phyloP scores from a whole-genome alignment of 768 basidiomycete genomes.

The Termitomyces sp. region DNA sequence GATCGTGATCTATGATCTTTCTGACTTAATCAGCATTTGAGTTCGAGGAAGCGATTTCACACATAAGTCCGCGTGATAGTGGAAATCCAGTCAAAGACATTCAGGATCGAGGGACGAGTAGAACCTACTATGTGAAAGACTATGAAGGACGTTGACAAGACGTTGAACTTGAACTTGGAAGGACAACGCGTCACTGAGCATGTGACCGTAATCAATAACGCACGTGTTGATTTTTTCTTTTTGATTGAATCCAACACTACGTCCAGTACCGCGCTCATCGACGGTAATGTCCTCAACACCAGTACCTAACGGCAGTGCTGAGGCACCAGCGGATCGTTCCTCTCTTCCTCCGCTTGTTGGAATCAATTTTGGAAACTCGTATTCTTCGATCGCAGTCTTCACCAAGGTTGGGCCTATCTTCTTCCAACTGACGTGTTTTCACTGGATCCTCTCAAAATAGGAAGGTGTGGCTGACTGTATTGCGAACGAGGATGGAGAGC shows the following conservation, averaged over 20 bases:
- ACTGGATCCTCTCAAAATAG: slow-evolving; percentile 31
- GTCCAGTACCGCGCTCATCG: slow-evolving; percentile 6
- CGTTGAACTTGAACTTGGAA: too few relatives aligned
- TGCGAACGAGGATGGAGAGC: slow-evolving; percentile 97
- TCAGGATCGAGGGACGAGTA: too few relatives aligned
- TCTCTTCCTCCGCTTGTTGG: slow-evolving; percentile 71
- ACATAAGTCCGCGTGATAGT: too few relatives aligned
- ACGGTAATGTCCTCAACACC: slow-evolving; percentile 8
- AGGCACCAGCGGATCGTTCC: slow-evolving; percentile 31
- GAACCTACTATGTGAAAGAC: too few relatives aligned
- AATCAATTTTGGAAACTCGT: slow-evolving; percentile 95
- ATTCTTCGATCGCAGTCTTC: slow-evolving; percentile 92
- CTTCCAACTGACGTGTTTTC: background rate
- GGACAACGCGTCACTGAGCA: background rate
- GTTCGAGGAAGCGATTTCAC: too few relatives aligned
- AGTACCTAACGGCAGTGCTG: slow-evolving; percentile 51
- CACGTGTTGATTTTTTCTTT: slow-evolving; percentile 12
- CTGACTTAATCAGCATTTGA: too few relatives aligned
- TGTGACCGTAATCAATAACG: background rate
- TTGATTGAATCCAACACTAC: slow-evolving; percentile 16
- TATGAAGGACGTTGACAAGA: too few relatives aligned
- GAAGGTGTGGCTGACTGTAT: slow-evolving; percentile 93
- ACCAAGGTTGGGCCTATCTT: slow-evolving; percentile 65
- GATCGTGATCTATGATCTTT: too few relatives aligned
- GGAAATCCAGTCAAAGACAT: too few relatives aligned